Evolutionary conservation across 257 asterid species (phyloP), one percentile per base, ranked within the genome.

Genomic region (Agastache rugosa): DNA sequence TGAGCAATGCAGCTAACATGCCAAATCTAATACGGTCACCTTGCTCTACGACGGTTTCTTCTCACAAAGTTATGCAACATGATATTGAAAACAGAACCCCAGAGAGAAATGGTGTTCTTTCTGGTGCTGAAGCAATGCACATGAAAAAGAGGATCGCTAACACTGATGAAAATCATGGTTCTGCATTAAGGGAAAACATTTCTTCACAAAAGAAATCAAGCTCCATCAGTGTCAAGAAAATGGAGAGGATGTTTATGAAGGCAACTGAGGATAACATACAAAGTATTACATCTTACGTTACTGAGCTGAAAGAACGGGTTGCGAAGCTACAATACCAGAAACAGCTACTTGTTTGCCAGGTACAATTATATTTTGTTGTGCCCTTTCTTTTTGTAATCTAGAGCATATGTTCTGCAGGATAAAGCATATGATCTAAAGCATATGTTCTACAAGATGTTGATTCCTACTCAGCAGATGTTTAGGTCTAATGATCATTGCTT

Each of bases 261-360:
- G 99, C 97, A 17, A 84, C 97, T 20, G 98, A 95, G 79, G 99
- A 95, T 59, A 83, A 95, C 79, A 89, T 92, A 55, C 91, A 87
- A 69, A 88, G 96, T 82, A 92, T 95, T 75, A 92, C 89, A 80
- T 75, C 93, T 79, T 95, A 95, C 34, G 98, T 95, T 44, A 87
- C 90, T 0, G 98, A 90, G 87, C 91, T 92, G 45, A 95, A 95
- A 80, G 99, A 92, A 81, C 87, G 99, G 62, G 97, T 92, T 0
- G 96, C 97, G 14, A 95, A 95, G 91, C 87, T 95, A 66, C 99
- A 92, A 76, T 95, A 95, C 82, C 99, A 95, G 79, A 95, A 95
- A 79, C 98, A 95, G 81, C 96, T 95, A 34, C 92, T 95, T 45
- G 98, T 95, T 80, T 89, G 96, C 84, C 97, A 95, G 96, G 99